Percentiles rank a stretch among this genome's conserved stretches.
Evolutionary conservation across 768 basidiomycete genomes (phyloP).

Genomic region (Leccinellum albellum): DNA sequence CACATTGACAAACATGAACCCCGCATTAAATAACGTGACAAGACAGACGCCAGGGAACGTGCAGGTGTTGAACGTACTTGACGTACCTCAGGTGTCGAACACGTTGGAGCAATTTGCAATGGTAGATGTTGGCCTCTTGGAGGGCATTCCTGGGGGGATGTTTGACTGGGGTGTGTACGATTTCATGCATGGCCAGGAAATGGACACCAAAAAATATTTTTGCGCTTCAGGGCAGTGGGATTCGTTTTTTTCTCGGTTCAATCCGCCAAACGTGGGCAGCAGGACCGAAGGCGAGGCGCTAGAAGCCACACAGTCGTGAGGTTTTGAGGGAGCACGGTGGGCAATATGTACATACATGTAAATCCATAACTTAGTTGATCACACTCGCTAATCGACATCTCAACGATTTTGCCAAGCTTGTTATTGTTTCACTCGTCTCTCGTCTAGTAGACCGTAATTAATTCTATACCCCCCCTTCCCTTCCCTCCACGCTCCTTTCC

Average conservation of each 20-base stretch:
- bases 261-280: constrained; percentile 9
- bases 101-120: constrained; percentile 61
- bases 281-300: not conserved
- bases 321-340: not conserved
- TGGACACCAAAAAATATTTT: not conserved
- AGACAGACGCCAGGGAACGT: constrained; percentile 45
- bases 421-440: constrained; percentile 6
- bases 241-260: constrained; percentile 68
- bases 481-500: constrained; percentile 16
- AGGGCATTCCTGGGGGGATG: constrained; percentile 80
- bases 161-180: constrained; percentile 74
- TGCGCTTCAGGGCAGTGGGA: constrained; percentile 70
- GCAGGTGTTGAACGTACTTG: constrained; percentile 75
- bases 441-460: constrained; percentile 11
- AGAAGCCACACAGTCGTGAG: not conserved
- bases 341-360: constrained; percentile 20
- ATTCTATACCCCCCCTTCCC: constrained; percentile 23
- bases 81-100: constrained; percentile 51
- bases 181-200: constrained; percentile 18
- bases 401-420: not conserved
- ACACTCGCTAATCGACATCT: constrained; percentile 10
- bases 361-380: constrained; percentile 1
- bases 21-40: constrained; percentile 57
- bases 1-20: constrained; percentile 62
- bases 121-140: constrained; percentile 66